These are phyloP conservation scores for Mytilinidion resinicola DNA, from an alignment of 495 filamentous ascomycete genomes.

Conservation along the genomic window DNA sequence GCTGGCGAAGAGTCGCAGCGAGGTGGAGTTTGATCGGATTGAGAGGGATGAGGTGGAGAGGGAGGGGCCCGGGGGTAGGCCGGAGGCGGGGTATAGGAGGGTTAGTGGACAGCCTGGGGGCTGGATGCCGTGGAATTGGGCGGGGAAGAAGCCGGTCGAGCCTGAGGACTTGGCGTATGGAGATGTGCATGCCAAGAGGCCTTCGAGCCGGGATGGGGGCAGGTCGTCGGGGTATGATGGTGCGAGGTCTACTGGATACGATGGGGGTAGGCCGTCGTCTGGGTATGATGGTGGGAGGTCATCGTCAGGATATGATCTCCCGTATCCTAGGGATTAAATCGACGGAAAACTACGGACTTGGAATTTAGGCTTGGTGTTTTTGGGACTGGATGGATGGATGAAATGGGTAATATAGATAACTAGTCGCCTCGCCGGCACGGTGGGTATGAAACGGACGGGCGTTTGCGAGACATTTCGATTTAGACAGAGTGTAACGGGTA, in stretches of 20 bases:
- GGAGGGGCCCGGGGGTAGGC: background rate
- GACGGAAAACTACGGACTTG: too few species aligned
- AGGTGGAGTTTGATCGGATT: slow-evolving; percentile 77
- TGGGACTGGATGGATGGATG: too few species aligned
- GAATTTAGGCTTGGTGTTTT: too few species aligned
- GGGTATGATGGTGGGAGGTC: too few species aligned
- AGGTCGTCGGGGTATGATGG: slow-evolving; percentile 21
- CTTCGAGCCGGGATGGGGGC: background rate
- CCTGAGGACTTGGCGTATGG: slow-evolving; percentile 23
- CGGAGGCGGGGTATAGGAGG: slow-evolving; percentile 41
- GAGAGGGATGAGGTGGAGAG: slow-evolving; percentile 56
- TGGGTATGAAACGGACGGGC: too few species aligned
- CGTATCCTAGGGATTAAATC: too few species aligned
- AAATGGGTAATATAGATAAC: too few species aligned
- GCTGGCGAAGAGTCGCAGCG: slow-evolving; percentile 64
- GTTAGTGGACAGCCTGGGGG: slow-evolving; percentile 32
- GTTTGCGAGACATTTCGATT: too few species aligned
- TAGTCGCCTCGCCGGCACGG: too few species aligned
- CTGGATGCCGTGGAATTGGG: slow-evolving; percentile 60
- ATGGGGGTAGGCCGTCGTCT: too few species aligned
- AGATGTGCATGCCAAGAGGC: background rate
- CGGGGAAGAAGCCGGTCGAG: slow-evolving; percentile 10
- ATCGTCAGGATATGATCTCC: too few species aligned
- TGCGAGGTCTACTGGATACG: background rate
- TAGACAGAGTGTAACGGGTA: too few species aligned